Evolutionary conservation across 1,284 basidiomycete species (phyloP).

Genomic region (Coniferiporia weirii): DNA sequence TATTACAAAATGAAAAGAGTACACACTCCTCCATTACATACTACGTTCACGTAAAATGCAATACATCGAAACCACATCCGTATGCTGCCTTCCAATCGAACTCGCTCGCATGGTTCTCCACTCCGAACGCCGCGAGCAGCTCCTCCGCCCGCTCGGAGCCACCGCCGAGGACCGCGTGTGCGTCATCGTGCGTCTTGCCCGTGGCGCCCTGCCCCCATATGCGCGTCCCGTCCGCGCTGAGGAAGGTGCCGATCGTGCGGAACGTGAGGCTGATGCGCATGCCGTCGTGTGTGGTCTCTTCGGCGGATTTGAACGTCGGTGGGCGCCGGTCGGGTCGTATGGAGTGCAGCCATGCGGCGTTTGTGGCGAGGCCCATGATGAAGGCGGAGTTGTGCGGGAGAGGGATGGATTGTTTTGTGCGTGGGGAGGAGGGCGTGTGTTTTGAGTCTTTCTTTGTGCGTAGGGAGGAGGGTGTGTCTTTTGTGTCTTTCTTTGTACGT

Average conservation of each 20-base stretch:
- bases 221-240: conserved; percentile 40
- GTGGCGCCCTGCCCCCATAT: conserved; percentile 69
- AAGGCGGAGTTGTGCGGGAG: conserved; percentile 77
- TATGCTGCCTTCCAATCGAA: conserved; percentile 65
- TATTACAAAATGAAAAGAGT: no score
- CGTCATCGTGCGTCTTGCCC: conserved; percentile 49
- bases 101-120: conserved; percentile 60
- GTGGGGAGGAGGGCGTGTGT: background rate
- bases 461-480: background rate
- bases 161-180: conserved; percentile 39
- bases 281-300: conserved; percentile 49
- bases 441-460: conserved; percentile 50
- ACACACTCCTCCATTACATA: background rate
- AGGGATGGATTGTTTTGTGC: conserved; percentile 50
- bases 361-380: conserved; percentile 65
- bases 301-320: conserved; percentile 40
- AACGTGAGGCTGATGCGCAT: conserved; percentile 75
- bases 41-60: conserved; percentile 42
- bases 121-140: conserved; percentile 58
- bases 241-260: conserved; percentile 67
- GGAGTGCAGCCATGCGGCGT: conserved; percentile 62
- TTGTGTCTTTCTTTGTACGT: conserved; percentile 50
- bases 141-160: conserved; percentile 45
- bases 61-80: conserved; percentile 59
- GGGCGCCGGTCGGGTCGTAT: conserved; percentile 69